Conservation (phyloP, 2,329 filamentous ascomycete genomes). For the Ilyonectria sp. region DNA sequence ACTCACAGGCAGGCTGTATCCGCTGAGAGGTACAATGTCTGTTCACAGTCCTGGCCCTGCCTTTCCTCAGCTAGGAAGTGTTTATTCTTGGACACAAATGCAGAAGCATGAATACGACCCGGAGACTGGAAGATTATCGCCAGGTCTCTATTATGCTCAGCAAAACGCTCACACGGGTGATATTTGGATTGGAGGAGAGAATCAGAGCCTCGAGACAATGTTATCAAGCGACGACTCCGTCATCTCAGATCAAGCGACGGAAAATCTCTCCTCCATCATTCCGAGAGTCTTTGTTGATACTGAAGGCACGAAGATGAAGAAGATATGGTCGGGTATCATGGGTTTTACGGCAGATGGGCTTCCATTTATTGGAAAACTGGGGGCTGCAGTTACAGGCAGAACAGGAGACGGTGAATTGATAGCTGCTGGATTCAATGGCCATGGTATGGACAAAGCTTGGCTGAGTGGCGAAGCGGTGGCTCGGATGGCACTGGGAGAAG, state of each 20-base stretch:
- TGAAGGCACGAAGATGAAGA: constrained; percentile 38
- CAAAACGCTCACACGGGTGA: constrained; percentile 53
- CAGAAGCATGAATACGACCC: constrained; percentile 61
- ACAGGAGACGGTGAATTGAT: constrained; percentile 58
- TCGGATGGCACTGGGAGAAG: constrained; percentile 44
- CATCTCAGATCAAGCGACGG: constrained; percentile 52
- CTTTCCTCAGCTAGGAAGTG: constrained; percentile 45
- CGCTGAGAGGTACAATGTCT: constrained; percentile 62
- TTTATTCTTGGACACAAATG: constrained; percentile 62
- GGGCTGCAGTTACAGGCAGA: constrained; percentile 44
- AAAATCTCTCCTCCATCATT: constrained; percentile 56
- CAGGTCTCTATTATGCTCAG: constrained; percentile 41
- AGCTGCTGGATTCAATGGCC: constrained; percentile 63
- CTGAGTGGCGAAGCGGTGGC: constrained; percentile 59
- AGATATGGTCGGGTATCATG: constrained; percentile 64
- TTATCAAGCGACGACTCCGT: constrained; percentile 60
- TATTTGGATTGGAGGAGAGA: constrained; percentile 67
- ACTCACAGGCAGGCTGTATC: constrained; percentile 59
- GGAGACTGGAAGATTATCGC: constrained; percentile 57
- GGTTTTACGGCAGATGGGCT: constrained; percentile 61
- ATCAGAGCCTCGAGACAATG: constrained; percentile 55
- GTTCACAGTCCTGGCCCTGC: constrained; percentile 57
- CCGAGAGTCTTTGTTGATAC: constrained; percentile 49
- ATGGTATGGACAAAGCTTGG: constrained; percentile 68
- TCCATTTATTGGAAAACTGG: constrained; percentile 63